Evolutionary conservation across 805 yeast genomes (phyloP).

Genomic region (Wickerhamiella hasegawae): DNA sequence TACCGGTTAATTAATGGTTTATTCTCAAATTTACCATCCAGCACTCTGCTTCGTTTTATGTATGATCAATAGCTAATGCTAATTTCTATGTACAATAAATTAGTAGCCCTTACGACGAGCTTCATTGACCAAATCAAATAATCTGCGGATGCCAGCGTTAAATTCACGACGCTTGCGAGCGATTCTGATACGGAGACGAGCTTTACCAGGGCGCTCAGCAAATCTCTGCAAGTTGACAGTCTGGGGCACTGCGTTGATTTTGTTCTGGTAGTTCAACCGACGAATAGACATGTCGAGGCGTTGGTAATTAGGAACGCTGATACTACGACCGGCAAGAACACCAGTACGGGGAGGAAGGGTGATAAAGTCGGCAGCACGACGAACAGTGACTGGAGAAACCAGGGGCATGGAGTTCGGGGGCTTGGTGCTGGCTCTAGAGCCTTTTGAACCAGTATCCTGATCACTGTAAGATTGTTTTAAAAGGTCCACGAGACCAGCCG

Average conservation of each 20-base stretch:
- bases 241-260: slow-evolving; percentile 16
- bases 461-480: too few relatives aligned
- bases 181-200: slow-evolving; percentile 16
- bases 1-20: too few relatives aligned
- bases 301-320: slow-evolving; percentile 13
- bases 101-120: slow-evolving; percentile 14
- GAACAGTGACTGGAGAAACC: too few relatives aligned
- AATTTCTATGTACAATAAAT: not conserved
- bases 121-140: slow-evolving; percentile 21
- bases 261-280: slow-evolving; percentile 16
- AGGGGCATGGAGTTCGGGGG: too few relatives aligned
- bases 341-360: slow-evolving; percentile 20
- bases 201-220: slow-evolving; percentile 23
- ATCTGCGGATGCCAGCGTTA: slow-evolving; percentile 19
- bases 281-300: slow-evolving; percentile 14
- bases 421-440: too few relatives aligned
- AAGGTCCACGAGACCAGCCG: too few relatives aligned
- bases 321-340: slow-evolving; percentile 19
- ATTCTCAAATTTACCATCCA: too few relatives aligned
- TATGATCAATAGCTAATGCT: too few relatives aligned
- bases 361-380: too few relatives aligned
- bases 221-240: slow-evolving; percentile 17
- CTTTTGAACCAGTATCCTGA: too few relatives aligned
- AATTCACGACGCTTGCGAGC: slow-evolving; percentile 20
- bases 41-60: too few relatives aligned